A percentile compares a stretch with the other conserved stretches of the same genome.
Conservation (phyloP, 306 rosid species). For the Hippophae rhamnoides region DNA sequence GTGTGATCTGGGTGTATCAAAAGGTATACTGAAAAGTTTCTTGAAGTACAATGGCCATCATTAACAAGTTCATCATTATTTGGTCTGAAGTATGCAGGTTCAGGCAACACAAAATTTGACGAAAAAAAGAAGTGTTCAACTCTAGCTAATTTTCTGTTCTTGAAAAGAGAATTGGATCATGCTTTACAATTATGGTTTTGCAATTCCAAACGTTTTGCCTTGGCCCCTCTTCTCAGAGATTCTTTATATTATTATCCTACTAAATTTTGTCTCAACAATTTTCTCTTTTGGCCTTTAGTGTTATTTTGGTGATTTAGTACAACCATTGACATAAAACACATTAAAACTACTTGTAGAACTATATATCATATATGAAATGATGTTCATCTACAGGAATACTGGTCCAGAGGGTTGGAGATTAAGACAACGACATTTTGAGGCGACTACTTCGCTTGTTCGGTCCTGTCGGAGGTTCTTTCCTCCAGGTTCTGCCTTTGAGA, state of each 20-base stretch:
- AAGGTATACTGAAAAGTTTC: neutral
- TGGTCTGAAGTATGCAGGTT: neutral
- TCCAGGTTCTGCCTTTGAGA: conserved; percentile 81
- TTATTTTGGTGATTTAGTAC: conserved; percentile 13
- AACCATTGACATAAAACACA: conserved; percentile 2
- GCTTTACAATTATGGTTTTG: too few relatives aligned
- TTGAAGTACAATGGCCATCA: neutral
- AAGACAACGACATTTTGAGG: conserved; percentile 81
- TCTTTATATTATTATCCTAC: conserved; percentile 10
- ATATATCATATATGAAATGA: too few relatives aligned
- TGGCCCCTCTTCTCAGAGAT: neutral
- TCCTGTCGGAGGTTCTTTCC: conserved; percentile 94
- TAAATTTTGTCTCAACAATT: neutral
- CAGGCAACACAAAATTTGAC: neutral
- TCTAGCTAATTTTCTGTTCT: too few relatives aligned
- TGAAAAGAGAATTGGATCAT: too few relatives aligned
- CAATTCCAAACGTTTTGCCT: too few relatives aligned
- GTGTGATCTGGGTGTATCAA: neutral
- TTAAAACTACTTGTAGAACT: neutral
- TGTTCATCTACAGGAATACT: conserved; percentile 50
- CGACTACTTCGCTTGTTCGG: conserved; percentile 87
- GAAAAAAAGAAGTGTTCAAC: too few relatives aligned
- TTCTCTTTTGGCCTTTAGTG: neutral
- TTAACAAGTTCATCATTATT: neutral
- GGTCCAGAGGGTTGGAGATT: conserved; percentile 99